phyloP scores from a whole-genome alignment of 129 eudicot species.

The Solidago caesia region DNA sequence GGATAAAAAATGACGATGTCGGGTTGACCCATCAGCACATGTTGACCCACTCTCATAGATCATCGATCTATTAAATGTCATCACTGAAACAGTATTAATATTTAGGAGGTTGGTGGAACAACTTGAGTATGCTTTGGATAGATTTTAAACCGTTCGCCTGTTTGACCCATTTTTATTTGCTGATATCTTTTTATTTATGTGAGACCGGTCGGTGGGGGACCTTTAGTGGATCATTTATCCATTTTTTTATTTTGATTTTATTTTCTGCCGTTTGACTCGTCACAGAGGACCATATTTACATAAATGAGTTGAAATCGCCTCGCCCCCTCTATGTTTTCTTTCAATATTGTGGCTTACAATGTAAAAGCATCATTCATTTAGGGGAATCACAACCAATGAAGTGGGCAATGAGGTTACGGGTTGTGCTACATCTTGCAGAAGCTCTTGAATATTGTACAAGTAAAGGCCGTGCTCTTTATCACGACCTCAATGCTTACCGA shows the following conservation, averaged over 20 bases:
- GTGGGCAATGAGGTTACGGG: slow-evolving; percentile 75
- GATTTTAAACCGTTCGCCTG: background rate
- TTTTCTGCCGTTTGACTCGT: background rate
- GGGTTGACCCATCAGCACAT: background rate
- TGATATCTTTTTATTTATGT: no score
- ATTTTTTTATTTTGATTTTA: background rate
- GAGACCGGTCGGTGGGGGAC: no score
- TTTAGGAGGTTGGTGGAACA: background rate
- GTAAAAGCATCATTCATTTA: slow-evolving; percentile 19
- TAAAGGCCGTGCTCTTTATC: slow-evolving; percentile 67
- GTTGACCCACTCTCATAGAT: background rate
- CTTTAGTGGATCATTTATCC: no score
- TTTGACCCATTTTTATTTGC: background rate
- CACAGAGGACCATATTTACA: background rate
- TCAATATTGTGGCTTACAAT: background rate
- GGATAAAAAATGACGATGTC: background rate
- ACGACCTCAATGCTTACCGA: slow-evolving; percentile 67
- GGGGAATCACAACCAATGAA: slow-evolving; percentile 78
- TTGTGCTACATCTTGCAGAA: slow-evolving; percentile 62
- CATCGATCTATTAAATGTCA: no score
- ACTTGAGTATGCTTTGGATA: slow-evolving; percentile 3
- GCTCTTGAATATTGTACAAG: slow-evolving; percentile 68
- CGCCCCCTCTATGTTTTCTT: slow-evolving; percentile 4
- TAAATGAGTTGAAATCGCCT: background rate
- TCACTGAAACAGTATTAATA: background rate